Percentiles rank a stretch among this genome's conserved stretches.
Evolutionary conservation across 768 basidiomycete genomes (phyloP).

Genomic region (Clitopilus hobsonii): DNA sequence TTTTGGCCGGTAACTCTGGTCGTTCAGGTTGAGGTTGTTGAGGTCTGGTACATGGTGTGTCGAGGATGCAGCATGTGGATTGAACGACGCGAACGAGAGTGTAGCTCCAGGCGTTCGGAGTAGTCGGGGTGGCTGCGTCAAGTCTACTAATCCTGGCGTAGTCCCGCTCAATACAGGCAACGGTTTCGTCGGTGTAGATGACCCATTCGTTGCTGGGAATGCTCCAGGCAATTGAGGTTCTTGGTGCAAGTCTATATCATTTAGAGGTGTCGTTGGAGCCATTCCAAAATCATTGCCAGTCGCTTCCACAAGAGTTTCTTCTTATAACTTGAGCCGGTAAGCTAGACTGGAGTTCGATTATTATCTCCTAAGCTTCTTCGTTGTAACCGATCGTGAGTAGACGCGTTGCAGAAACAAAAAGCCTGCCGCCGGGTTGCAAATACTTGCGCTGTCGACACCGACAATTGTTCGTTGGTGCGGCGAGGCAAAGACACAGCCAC

Average conservation of each 20-base stretch:
- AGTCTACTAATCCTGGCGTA: slow-evolving; percentile 63
- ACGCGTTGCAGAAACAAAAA: background rate
- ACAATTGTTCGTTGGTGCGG: background rate
- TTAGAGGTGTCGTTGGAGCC: background rate
- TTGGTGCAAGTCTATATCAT: background rate
- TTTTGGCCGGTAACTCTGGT: slow-evolving; percentile 52
- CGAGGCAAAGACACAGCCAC: background rate
- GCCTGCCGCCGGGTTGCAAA: background rate
- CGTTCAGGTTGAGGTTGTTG: slow-evolving; percentile 37
- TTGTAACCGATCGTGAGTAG: background rate
- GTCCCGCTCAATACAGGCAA: slow-evolving; percentile 30
- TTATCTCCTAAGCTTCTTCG: background rate
- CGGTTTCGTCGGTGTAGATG: background rate
- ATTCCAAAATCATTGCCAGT: background rate
- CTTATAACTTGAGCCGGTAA: background rate
- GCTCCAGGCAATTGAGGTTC: background rate
- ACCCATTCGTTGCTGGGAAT: background rate
- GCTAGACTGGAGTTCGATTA: background rate
- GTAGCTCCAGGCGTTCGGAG: slow-evolving; percentile 54
- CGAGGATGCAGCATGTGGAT: slow-evolving; percentile 59
- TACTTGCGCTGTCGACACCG: background rate
- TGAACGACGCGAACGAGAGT: slow-evolving; percentile 71
- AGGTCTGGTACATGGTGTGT: slow-evolving; percentile 27
- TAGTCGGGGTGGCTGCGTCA: slow-evolving; percentile 54
- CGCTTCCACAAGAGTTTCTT: background rate